Percentiles rank a stretch among this genome's conserved stretches.
phyloP scores from a whole-genome alignment of 2,329 filamentous ascomycete genomes.

The Xylariaceae sp. region DNA sequence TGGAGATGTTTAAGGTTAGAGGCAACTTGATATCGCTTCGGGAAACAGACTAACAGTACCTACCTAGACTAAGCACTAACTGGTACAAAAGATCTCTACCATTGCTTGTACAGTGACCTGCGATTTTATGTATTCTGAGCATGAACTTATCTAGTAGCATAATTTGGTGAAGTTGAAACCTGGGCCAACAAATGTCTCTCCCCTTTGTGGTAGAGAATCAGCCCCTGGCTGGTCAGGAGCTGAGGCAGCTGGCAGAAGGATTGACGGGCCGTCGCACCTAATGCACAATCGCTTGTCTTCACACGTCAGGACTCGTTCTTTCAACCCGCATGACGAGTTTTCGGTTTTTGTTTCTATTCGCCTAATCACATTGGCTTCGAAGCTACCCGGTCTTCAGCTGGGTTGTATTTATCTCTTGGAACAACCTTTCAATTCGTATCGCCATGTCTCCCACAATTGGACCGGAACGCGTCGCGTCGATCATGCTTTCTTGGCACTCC shows the following conservation, averaged over 20 bases:
- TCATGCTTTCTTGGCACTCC: conserved; percentile 44
- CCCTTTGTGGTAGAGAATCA: too few species aligned
- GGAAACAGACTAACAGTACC: too few species aligned
- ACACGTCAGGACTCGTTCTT: neutral
- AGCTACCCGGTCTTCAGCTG: neutral
- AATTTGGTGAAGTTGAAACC: too few species aligned
- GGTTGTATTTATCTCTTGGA: neutral
- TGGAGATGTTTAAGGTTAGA: too few species aligned
- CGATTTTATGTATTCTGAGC: too few species aligned
- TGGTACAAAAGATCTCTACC: too few species aligned
- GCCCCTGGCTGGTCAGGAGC: neutral
- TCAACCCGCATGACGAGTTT: neutral
- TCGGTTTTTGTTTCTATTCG: neutral
- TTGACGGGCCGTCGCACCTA: neutral
- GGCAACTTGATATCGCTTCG: too few species aligned
- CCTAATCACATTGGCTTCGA: neutral
- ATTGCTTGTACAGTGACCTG: too few species aligned
- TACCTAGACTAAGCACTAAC: neutral
- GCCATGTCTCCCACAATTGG: conserved; percentile 19
- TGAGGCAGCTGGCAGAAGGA: neutral
- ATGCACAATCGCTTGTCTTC: neutral
- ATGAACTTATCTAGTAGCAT: too few species aligned
- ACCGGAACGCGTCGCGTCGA: conserved; percentile 41
- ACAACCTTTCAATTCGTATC: neutral
- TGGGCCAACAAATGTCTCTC: too few species aligned